These are phyloP conservation scores for Mycena chlorophos DNA, from an alignment of 768 basidiomycete species.

Conservation along the genomic window DNA sequence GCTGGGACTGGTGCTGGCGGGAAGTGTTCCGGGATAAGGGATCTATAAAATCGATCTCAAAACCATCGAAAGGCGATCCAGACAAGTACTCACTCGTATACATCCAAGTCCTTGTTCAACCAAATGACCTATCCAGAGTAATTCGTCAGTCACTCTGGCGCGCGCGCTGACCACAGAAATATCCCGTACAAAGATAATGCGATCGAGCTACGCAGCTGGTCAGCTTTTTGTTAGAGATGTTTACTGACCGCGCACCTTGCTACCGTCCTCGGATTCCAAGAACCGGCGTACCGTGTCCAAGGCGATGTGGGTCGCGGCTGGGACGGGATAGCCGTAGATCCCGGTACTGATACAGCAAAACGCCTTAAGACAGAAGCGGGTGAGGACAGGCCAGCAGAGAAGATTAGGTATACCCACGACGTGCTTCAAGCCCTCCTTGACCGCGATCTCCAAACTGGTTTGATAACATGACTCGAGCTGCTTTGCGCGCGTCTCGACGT, in stretches of 20 bases:
- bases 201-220: slow-evolving; percentile 51
- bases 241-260: slow-evolving; percentile 40
- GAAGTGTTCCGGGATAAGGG: slow-evolving; percentile 66
- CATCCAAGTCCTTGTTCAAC: slow-evolving; percentile 58
- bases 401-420: slow-evolving; percentile 48
- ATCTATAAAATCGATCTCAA: slow-evolving; percentile 28
- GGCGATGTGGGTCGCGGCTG: slow-evolving; percentile 71
- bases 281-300: slow-evolving; percentile 57
- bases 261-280: slow-evolving; percentile 52
- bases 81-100: slow-evolving; percentile 60
- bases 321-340: slow-evolving; percentile 76
- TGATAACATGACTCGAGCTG: slow-evolving; percentile 71
- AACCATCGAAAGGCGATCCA: background rate
- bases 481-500: slow-evolving; percentile 45
- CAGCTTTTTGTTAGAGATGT: background rate
- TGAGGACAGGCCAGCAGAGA: no score
- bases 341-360: slow-evolving; percentile 82
- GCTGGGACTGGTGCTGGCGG: slow-evolving; percentile 33
- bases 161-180: background rate
- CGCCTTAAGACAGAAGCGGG: slow-evolving; percentile 45
- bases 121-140: slow-evolving; percentile 47
- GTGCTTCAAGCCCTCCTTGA: slow-evolving; percentile 58
- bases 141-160: background rate
- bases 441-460: slow-evolving; percentile 61
- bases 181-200: slow-evolving; percentile 58